A percentile compares a stretch with the other conserved stretches of the same genome.
phyloP scores from a whole-genome alignment of 805 yeast genomes.

The Blastobotrys muscicola region DNA sequence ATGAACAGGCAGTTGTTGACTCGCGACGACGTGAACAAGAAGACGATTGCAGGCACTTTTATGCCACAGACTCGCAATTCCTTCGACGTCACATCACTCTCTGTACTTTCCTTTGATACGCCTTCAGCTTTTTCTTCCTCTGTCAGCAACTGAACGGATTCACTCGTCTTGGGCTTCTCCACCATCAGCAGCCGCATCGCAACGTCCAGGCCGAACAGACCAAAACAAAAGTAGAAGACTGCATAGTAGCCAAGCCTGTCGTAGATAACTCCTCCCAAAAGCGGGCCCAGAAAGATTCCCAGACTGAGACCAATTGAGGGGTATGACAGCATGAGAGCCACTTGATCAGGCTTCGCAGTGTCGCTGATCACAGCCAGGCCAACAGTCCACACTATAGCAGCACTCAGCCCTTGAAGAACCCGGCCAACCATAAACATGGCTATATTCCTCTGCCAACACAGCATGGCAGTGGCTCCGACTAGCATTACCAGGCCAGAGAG shows the following conservation, averaged over 20 bases:
- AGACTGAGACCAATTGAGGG: slow-evolving; percentile 23
- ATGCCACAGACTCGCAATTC: not conserved
- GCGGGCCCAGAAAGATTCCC: slow-evolving; percentile 26
- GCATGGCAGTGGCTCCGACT: slow-evolving; percentile 23
- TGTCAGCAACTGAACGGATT: not conserved
- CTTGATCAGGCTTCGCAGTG: slow-evolving; percentile 20
- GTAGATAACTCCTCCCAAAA: slow-evolving; percentile 27
- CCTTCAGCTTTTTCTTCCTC: not conserved
- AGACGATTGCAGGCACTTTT: slow-evolving; percentile 5
- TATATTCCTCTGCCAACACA: slow-evolving; percentile 18
- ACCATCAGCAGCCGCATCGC: slow-evolving; percentile 24
- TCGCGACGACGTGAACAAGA: slow-evolving; percentile 6
- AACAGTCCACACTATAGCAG: slow-evolving; percentile 27
- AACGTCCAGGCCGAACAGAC: slow-evolving; percentile 22
- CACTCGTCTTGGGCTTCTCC: slow-evolving; percentile 14
- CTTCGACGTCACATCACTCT: not conserved
- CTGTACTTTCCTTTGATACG: no score
- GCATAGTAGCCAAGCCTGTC: slow-evolving; percentile 25
- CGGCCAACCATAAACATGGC: slow-evolving; percentile 23
- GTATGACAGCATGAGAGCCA: slow-evolving; percentile 24
- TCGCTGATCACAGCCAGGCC: slow-evolving; percentile 27
- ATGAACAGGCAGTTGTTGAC: slow-evolving; percentile 16
- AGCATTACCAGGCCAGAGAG: slow-evolving; percentile 22
- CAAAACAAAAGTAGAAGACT: slow-evolving; percentile 24
- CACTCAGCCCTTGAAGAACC: slow-evolving; percentile 26